Evolutionary conservation across 2,329 filamentous ascomycete species (phyloP).

Genomic region (Lasiodiplodia citricola): DNA sequence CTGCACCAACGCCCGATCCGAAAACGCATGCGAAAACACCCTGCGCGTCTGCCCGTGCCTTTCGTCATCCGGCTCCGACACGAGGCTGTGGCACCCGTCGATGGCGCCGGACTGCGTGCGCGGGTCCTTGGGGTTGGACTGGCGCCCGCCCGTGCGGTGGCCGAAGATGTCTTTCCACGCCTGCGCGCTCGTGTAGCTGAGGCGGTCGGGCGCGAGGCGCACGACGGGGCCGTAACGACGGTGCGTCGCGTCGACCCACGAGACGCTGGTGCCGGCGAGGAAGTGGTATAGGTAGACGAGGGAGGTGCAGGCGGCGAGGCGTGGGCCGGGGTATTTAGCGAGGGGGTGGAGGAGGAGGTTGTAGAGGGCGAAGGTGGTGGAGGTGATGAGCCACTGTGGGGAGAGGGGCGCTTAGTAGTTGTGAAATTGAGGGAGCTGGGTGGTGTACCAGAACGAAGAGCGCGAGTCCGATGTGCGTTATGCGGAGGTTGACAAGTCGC

Average conservation of each 20-base stretch:
- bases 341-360: conserved; percentile 52
- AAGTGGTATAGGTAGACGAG: conserved; percentile 39
- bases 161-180: conserved; percentile 52
- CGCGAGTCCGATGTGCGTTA: too few relatives aligned
- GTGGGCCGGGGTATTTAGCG: conserved; percentile 50
- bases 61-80: conserved; percentile 44
- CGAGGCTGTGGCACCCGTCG: conserved; percentile 39
- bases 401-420: too few relatives aligned
- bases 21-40: conserved; percentile 48
- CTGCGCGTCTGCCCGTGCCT: conserved; percentile 48
- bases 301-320: conserved; percentile 37
- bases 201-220: conserved; percentile 47
- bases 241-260: conserved; percentile 42
- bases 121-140: conserved; percentile 36
- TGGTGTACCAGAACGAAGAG: too few relatives aligned
- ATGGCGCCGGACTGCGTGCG: conserved; percentile 35
- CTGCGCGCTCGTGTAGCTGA: conserved; percentile 41
- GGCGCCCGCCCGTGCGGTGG: conserved; percentile 27
- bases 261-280: conserved; percentile 34
- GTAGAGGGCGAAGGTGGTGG: conserved; percentile 35
- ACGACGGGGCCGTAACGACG: conserved; percentile 50
- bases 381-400: too few relatives aligned
- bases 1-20: conserved; percentile 45
- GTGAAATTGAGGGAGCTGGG: too few relatives aligned
- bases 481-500: too few relatives aligned